These are phyloP conservation scores for Ophiocytium majus DNA, from an alignment of 352 stramenopile species.

Conservation along the genomic window DNA sequence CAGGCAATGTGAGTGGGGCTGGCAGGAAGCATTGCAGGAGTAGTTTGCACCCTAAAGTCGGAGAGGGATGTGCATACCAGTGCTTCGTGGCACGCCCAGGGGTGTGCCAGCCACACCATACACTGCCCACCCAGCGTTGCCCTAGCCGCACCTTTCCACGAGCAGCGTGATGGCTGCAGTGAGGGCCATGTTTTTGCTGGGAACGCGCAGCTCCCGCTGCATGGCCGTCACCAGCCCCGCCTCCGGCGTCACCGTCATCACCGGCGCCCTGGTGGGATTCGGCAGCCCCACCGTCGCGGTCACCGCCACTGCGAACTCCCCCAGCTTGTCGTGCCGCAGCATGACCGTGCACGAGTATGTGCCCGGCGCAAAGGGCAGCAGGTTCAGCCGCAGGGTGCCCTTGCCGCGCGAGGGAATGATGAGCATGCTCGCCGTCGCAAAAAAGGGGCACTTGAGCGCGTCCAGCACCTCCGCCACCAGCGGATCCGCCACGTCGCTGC, in stretches of 20 bases:
- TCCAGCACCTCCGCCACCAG: conserved; percentile 41
- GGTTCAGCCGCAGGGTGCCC: conserved; percentile 74
- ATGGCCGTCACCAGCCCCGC: conserved; percentile 44
- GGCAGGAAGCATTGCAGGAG: too few species aligned
- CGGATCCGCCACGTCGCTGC: not conserved
- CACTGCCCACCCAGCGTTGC: too few species aligned
- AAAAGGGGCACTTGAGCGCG: conserved; percentile 58
- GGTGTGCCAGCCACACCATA: too few species aligned
- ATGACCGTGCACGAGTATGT: conserved; percentile 72
- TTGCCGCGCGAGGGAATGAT: conserved; percentile 55
- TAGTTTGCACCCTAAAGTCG: too few species aligned
- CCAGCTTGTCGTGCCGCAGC: conserved; percentile 81
- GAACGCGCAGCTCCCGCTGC: conserved; percentile 65
- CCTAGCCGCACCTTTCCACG: conserved; percentile 50
- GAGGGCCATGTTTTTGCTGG: conserved; percentile 72
- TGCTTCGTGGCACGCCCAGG: too few species aligned
- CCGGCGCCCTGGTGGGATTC: conserved; percentile 67
- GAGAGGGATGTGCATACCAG: too few species aligned
- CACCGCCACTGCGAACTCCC: conserved; percentile 89
- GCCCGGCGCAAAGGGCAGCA: conserved; percentile 78
- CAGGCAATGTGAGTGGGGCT: too few species aligned
- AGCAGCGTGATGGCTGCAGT: conserved; percentile 62
- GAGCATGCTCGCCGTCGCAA: conserved; percentile 44
- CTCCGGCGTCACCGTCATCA: conserved; percentile 66
- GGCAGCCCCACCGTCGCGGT: conserved; percentile 74